These are phyloP conservation scores for Colletotrichum euphorbiae DNA, from an alignment of 2,329 filamentous ascomycete species.

Conservation along the genomic window DNA sequence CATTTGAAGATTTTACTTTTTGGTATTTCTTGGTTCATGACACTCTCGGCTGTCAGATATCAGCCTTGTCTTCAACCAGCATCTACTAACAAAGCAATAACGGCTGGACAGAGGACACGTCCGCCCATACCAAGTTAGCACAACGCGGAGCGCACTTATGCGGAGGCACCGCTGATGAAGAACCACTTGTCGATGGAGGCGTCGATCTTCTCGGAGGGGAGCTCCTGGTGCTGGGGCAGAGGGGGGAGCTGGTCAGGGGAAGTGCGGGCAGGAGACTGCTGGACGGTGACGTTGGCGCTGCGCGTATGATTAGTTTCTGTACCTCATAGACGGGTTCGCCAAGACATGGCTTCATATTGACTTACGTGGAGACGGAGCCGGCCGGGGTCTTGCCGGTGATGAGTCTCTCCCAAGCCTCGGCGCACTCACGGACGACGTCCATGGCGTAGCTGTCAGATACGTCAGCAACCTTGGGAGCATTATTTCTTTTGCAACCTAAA, in stretches of 20 bases:
- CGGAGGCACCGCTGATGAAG: constrained; percentile 98
- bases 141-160: constrained; percentile 60
- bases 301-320: constrained; percentile 46
- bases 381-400: constrained; percentile 88
- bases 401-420: constrained; percentile 96
- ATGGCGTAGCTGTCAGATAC: constrained; percentile 77
- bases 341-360: constrained; percentile 44
- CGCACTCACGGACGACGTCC: constrained; percentile 95
- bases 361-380: constrained; percentile 85
- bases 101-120: neutral
- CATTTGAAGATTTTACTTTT: constrained; percentile 18
- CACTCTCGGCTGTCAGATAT: neutral
- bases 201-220: constrained; percentile 89
- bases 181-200: constrained; percentile 99
- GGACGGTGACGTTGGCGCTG: constrained; percentile 84
- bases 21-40: constrained; percentile 31
- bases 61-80: constrained; percentile 5
- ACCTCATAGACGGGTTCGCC: constrained; percentile 18
- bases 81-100: constrained; percentile 24
- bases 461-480: constrained; percentile 1
- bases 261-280: constrained; percentile 79
- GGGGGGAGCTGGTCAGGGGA: constrained; percentile 76
- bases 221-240: constrained; percentile 83
- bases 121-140: constrained; percentile 1
- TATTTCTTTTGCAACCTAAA: neutral